These are phyloP conservation scores for Arthrocladium fulminans DNA, from an alignment of 2,329 filamentous ascomycete species.

Conservation along the genomic window DNA sequence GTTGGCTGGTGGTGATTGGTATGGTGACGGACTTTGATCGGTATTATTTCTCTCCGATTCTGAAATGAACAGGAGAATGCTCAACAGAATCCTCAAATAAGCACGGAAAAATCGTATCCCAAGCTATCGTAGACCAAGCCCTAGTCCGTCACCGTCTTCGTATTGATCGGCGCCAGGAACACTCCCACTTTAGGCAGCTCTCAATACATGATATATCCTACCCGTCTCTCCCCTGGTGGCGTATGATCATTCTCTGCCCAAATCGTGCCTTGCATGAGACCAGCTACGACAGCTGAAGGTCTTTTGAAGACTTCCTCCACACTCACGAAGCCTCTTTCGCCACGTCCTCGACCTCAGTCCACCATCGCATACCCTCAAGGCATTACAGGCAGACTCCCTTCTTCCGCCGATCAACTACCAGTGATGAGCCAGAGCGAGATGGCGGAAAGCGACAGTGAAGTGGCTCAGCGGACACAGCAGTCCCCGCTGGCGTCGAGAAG, in stretches of 20 bases:
- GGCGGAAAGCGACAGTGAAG: constrained; percentile 26
- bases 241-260: neutral
- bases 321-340: neutral
- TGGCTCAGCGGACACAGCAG: constrained; percentile 32
- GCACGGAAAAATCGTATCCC: neutral
- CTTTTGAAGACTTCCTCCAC: neutral
- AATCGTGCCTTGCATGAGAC: neutral
- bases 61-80: neutral
- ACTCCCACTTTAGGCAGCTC: no score
- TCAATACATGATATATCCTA: no score
- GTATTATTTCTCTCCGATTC: neutral
- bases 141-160: no score
- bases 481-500: constrained; percentile 42
- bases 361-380: constrained; percentile 2
- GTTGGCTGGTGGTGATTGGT: neutral
- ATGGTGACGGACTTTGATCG: neutral
- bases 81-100: neutral
- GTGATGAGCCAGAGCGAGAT: constrained; percentile 10
- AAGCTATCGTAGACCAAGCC: no score
- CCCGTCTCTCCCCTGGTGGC: neutral
- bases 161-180: no score
- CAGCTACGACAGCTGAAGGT: neutral
- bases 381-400: neutral
- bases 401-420: neutral
- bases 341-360: neutral